phyloP scores from a whole-genome alignment of 352 stramenopile genomes.

The Globisporangium middletonii region DNA sequence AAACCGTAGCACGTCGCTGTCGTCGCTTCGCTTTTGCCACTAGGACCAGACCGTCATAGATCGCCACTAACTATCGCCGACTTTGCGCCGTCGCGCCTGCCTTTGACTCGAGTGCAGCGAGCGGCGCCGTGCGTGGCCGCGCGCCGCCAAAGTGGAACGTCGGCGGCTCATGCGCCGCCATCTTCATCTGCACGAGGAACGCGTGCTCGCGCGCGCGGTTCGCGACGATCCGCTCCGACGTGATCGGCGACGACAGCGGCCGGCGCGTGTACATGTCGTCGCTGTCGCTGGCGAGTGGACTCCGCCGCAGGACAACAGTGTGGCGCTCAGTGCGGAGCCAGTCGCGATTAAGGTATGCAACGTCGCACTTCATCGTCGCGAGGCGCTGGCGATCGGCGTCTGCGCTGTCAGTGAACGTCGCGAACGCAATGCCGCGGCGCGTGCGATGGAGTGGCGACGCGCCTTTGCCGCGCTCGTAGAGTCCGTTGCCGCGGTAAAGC shows the following conservation, averaged over 20 bases:
- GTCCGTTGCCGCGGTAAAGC: conserved; percentile 19
- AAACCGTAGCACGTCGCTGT: neutral
- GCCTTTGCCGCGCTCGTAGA: neutral
- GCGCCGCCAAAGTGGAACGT: conserved; percentile 10
- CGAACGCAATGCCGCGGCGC: neutral
- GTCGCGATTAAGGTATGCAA: conserved; percentile 9
- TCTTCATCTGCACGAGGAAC: conserved; percentile 16
- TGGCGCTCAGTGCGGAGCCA: conserved; percentile 7
- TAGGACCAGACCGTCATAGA: too few species aligned
- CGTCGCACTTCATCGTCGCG: conserved; percentile 7
- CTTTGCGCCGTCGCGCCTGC: neutral
- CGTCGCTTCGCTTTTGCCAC: too few species aligned
- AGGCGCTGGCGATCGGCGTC: conserved; percentile 7
- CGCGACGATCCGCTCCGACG: neutral
- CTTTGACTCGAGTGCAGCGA: neutral
- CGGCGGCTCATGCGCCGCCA: conserved; percentile 5
- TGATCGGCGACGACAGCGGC: conserved; percentile 9
- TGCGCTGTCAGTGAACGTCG: conserved; percentile 1
- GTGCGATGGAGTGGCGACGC: neutral
- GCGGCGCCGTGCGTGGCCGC: conserved; percentile 10
- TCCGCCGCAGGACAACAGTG: neutral
- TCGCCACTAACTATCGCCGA: neutral
- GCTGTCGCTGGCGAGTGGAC: neutral
- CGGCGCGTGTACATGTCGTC: conserved; percentile 6
- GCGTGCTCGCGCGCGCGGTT: conserved; percentile 13